Percentiles rank a stretch among this genome's conserved stretches.
Evolutionary conservation across 768 basidiomycete genomes (phyloP).

Genomic region (Epithele typhae): DNA sequence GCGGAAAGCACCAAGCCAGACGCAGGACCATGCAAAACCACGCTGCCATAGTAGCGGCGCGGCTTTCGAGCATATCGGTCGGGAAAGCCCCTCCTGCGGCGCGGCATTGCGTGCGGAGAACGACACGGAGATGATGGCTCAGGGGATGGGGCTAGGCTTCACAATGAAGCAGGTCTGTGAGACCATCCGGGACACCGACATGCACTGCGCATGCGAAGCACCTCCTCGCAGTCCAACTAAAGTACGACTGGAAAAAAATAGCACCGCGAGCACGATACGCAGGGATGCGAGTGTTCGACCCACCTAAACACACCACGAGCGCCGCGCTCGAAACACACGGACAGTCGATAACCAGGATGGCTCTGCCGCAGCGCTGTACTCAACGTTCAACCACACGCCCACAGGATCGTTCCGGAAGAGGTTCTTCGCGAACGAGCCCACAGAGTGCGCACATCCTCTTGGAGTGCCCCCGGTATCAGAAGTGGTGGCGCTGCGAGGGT

Average conservation of each 20-base stretch:
- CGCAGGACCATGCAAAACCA: too few species aligned
- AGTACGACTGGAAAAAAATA: neutral
- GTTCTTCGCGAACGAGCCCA: neutral
- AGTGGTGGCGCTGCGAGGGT: conserved; percentile 4
- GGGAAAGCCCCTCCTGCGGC: neutral
- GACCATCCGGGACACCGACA: neutral
- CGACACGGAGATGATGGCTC: conserved; percentile 3
- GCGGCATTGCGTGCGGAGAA: neutral
- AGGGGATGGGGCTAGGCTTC: conserved; percentile 2
- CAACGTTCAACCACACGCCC: neutral
- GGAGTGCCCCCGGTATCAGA: neutral
- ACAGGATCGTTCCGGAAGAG: neutral
- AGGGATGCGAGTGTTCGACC: neutral
- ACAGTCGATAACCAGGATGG: conserved; percentile 2
- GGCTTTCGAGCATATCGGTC: neutral
- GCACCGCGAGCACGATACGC: too few species aligned
- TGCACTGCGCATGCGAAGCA: conserved; percentile 4
- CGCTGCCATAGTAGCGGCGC: neutral
- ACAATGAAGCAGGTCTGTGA: neutral
- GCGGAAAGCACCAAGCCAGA: too few species aligned
- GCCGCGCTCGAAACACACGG: neutral
- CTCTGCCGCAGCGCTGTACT: conserved; percentile 1
- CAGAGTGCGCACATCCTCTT: conserved; percentile 2
- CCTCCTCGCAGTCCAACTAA: neutral
- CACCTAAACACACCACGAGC: neutral